phyloP scores from a whole-genome alignment of 139 green algal genomes.

The Picochlorum sp. region DNA sequence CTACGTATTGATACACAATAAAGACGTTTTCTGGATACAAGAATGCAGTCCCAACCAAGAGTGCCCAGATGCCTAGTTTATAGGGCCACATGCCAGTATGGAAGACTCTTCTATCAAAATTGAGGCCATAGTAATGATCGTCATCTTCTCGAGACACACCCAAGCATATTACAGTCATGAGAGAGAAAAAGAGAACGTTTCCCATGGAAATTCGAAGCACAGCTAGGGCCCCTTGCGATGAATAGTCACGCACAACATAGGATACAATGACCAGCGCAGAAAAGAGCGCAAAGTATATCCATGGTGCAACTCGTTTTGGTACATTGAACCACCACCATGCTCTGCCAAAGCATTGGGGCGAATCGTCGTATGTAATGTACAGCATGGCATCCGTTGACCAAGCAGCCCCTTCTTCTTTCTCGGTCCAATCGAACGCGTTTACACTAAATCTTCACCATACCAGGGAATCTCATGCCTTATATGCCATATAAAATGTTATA shows the following conservation, averaged over 20 bases:
- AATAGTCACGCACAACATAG: slow-evolving; percentile 60
- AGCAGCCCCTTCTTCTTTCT: too few relatives aligned
- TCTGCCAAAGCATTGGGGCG: too few relatives aligned
- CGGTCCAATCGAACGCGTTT: too few relatives aligned
- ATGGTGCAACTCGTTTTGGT: slow-evolving; percentile 28
- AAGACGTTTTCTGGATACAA: slow-evolving; percentile 45
- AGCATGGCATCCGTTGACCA: too few relatives aligned
- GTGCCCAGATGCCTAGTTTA: slow-evolving; percentile 44
- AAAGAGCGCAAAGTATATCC: slow-evolving; percentile 49
- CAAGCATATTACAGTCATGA: slow-evolving; percentile 42
- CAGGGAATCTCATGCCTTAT: too few relatives aligned
- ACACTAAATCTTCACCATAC: too few relatives aligned
- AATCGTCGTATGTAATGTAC: too few relatives aligned
- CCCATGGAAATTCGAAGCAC: slow-evolving; percentile 66
- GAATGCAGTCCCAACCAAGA: slow-evolving; percentile 47
- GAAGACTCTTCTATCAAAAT: slow-evolving; percentile 32
- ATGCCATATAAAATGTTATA: too few relatives aligned
- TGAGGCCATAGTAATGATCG: not conserved
- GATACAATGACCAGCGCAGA: slow-evolving; percentile 27
- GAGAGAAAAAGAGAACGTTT: slow-evolving; percentile 63
- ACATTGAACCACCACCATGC: not conserved
- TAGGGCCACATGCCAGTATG: slow-evolving; percentile 48
- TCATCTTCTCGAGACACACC: slow-evolving; percentile 27
- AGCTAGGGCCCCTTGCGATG: slow-evolving; percentile 47
- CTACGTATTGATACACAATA: slow-evolving; percentile 45